Conservation (phyloP, 305 asterid species). For the Fraxinus latifolia region DNA sequence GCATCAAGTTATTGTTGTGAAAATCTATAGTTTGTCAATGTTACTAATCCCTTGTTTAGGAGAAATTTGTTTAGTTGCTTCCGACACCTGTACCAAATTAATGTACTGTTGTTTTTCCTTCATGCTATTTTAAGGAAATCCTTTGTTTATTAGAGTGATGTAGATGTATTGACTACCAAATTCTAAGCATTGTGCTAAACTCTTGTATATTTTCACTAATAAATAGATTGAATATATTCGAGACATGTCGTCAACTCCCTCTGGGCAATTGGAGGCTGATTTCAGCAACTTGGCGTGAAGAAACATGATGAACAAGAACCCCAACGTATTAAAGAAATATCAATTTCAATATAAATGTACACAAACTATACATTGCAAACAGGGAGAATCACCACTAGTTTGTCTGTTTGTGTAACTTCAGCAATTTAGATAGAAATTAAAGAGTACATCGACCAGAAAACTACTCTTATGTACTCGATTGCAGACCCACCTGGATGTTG, state of each 20-base stretch:
- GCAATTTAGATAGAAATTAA: not conserved
- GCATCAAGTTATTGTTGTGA: constrained; percentile 33
- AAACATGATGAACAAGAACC: not conserved
- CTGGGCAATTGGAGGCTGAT: not conserved
- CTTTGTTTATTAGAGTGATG: not conserved
- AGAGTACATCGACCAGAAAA: not conserved
- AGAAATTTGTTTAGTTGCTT: constrained; percentile 15
- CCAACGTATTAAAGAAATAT: not conserved
- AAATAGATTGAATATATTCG: not conserved
- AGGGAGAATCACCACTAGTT: not conserved
- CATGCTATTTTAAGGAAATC: not conserved
- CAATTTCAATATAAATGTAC: not conserved
- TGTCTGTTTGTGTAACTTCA: not conserved
- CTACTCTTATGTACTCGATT: not conserved
- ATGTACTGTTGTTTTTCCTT: not conserved
- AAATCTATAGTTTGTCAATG: constrained; percentile 25
- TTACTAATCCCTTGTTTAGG: constrained; percentile 29
- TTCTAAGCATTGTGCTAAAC: not conserved
- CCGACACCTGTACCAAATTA: constrained; percentile 3
- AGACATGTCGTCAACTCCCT: not conserved
- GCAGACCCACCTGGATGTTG: not conserved
- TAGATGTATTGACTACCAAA: no score
- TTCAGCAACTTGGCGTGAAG: not conserved
- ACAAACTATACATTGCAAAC: not conserved
- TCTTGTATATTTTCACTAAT: not conserved